Evolutionary conservation across 2,329 filamentous ascomycete genomes (phyloP).

Genomic region (Pestalotiopsis sp.): DNA sequence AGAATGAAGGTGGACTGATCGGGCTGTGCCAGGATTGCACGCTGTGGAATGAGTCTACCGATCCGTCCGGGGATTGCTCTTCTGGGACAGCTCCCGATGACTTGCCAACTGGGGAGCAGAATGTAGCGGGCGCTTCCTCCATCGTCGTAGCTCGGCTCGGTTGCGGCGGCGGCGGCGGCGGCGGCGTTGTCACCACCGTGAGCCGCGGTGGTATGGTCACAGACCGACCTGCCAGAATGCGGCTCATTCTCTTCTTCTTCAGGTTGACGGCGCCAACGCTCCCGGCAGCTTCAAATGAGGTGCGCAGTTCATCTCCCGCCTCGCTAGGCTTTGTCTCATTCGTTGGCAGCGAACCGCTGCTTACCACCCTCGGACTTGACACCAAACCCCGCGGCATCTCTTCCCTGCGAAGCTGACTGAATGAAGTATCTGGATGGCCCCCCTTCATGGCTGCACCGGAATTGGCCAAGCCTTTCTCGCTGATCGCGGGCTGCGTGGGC

Average conservation of each 20-base stretch:
- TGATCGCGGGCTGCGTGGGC: neutral
- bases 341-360: neutral
- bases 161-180: constrained; percentile 43
- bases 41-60: constrained; percentile 58
- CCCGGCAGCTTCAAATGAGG: constrained; percentile 31
- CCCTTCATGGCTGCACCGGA: no score
- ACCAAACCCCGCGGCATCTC: neutral
- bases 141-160: constrained; percentile 15
- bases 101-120: constrained; percentile 18
- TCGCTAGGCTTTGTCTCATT: constrained; percentile 13
- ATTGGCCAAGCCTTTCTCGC: neutral
- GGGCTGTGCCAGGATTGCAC: constrained; percentile 55
- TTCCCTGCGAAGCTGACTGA: neutral
- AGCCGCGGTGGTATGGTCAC: constrained; percentile 43
- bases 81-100: constrained; percentile 25
- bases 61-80: constrained; percentile 46
- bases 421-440: no score
- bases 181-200: constrained; percentile 43
- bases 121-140: constrained; percentile 26
- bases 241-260: constrained; percentile 30
- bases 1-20: constrained; percentile 45
- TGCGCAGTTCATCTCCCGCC: constrained; percentile 21
- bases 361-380: neutral
- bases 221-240: constrained; percentile 35
- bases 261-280: constrained; percentile 29